Conservation (phyloP, 2,329 filamentous ascomycete genomes). For the Fusarium xyrophilum region DNA sequence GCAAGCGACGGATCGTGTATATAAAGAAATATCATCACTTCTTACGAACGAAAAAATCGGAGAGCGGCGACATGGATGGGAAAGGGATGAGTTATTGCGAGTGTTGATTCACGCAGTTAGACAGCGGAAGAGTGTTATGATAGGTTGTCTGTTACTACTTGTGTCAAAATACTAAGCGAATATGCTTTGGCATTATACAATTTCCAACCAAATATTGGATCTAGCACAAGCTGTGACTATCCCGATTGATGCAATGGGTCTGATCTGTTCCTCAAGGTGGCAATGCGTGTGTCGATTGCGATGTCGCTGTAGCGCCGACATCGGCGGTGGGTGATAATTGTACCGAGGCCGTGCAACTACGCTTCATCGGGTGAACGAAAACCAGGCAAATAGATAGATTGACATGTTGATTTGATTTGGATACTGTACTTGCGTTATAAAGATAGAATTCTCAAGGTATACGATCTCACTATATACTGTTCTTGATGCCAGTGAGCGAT, state of each 20-base stretch:
- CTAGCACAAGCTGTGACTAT: no score
- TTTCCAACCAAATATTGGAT: background rate
- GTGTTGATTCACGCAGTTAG: constrained; percentile 30
- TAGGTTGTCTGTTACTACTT: constrained; percentile 34
- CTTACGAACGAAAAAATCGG: constrained; percentile 19
- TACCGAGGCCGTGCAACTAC: background rate
- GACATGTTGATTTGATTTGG: background rate
- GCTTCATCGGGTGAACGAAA: background rate
- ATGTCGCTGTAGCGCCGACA: constrained; percentile 1
- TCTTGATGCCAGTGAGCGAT: background rate
- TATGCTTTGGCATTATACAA: constrained; percentile 1
- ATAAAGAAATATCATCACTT: constrained; percentile 39
- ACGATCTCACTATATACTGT: background rate
- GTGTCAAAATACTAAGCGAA: constrained; percentile 31
- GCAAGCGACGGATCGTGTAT: constrained; percentile 35
- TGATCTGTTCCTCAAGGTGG: background rate
- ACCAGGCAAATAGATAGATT: background rate
- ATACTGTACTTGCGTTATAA: background rate
- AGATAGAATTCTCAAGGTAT: background rate
- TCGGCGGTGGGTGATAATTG: constrained; percentile 1
- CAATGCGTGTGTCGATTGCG: background rate
- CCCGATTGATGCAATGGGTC: background rate
- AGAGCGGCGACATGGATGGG: constrained; percentile 23
- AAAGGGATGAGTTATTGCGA: constrained; percentile 12
- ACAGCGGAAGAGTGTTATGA: constrained; percentile 38